Base-by-base conservation (phyloP, 1,284 basidiomycete species). In the Termitomyces sp. region DNA sequence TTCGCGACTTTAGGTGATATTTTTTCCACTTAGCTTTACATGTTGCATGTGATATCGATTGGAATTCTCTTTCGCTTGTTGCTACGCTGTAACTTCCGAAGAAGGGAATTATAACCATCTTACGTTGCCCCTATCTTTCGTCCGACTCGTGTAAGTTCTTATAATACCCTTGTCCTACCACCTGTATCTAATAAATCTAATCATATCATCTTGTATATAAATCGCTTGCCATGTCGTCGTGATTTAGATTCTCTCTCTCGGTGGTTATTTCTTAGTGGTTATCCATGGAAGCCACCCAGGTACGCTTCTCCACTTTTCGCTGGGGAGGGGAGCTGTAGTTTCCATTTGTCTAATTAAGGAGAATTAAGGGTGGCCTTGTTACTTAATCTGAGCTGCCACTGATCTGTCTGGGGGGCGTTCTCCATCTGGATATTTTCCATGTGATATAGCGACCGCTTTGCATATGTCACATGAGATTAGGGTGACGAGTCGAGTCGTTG, bases 261-360 rank as follows among this genome's bases (percentile, higher is more conserved):
- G 28, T 43, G 30, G 2, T 46, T 13, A 42, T 40, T 7, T 33
- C 21, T n/a, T n/a, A n/a, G n/a, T n/a, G n/a, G n/a, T n/a, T n/a
- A n/a, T n/a, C n/a, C n/a, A n/a, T n/a, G n/a, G 39, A 21, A 45
- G 36, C 34, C 34, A 47, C n/a, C 21, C 12, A 54, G 31, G 52
- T 54, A 43, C 40, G n/a, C 39, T 48, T 40, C 12, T 19, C 24
- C 2, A 43, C 40, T 48, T 36, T 47, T 54, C 31, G 46, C 24
- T 42, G 5, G 15, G n/a, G n/a, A n/a, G n/a, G n/a, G n/a, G 31
- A 45, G 42, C 36, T 17, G 10, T 7, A 48, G 31, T 7, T 24
- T 54, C 42, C 48, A 54, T 54, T 49, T 49, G 40, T 30, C 46
- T 34, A 17, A 10, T 53, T 40, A 41, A 53, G 53, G 53, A 13